Conservation (phyloP, 495 filamentous ascomycete species). For the Hyaloscypha hepaticicola region DNA sequence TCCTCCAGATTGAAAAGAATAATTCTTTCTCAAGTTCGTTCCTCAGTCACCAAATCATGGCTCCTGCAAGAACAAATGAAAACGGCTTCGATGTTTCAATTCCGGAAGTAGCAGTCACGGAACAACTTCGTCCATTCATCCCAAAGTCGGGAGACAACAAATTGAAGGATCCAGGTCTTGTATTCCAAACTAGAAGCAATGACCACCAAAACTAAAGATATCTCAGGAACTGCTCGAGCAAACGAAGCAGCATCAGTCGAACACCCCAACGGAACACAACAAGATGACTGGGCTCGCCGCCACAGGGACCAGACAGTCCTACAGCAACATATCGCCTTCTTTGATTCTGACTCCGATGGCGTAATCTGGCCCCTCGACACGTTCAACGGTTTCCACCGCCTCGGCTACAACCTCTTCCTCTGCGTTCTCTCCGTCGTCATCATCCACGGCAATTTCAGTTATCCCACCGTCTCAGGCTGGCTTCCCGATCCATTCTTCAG, state of each 20-base stretch:
- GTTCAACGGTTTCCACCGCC: constrained; percentile 49
- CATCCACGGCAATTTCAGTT: constrained; percentile 52
- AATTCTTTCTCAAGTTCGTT: not conserved
- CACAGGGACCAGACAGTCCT: constrained; percentile 34
- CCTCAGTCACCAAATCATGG: constrained; percentile 1
- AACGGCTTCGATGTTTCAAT: constrained; percentile 25
- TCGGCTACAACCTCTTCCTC: constrained; percentile 52
- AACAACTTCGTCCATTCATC: constrained; percentile 32
- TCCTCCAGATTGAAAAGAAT: not conserved
- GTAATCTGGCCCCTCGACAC: constrained; percentile 53
- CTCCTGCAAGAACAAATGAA: constrained; percentile 15
- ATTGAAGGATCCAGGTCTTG: constrained; percentile 28
- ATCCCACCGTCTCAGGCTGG: constrained; percentile 43
- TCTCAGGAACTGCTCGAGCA: constrained; percentile 21
- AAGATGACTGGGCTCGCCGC: constrained; percentile 4
- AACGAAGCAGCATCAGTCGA: constrained; percentile 18
- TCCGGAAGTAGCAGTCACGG: constrained; percentile 25
- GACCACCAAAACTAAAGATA: not conserved
- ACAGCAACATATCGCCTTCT: constrained; percentile 56
- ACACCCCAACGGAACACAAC: constrained; percentile 16
- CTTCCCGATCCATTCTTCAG: constrained; percentile 53
- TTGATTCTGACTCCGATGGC: constrained; percentile 50
- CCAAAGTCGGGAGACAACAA: constrained; percentile 29
- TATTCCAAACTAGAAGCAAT: not conserved
- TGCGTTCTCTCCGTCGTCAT: constrained; percentile 43